Base-by-base conservation (phyloP, 495 filamentous ascomycete species). In the Tuber indicum region DNA sequence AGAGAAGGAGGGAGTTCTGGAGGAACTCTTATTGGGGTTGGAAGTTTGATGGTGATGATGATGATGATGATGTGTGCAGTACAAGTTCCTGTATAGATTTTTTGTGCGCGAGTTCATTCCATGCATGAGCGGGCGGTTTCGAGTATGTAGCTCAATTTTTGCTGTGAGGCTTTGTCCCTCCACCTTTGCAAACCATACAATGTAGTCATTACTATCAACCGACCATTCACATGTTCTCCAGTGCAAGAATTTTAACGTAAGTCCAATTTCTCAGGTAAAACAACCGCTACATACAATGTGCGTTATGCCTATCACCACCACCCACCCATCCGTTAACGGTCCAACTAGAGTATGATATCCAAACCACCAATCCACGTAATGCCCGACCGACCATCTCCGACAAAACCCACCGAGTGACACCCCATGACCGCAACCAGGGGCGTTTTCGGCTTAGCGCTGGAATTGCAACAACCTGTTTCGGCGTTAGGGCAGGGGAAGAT, bases 1-100 rank as follows among this genome's bases (percentile, higher is more conserved):
- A n/a, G 75, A 69, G 42, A 77, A 77, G 43, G 52, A 62, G 43
- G 75, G 73, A 3, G 72, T 72, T 21, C 69, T 75, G 14, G 74
- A 81, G 44, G 47, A 43, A 45, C 72, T 83, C 49, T 69, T 75
- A 74, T 74, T 49, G 16, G 75, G 42, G 8, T 46, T 80, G 58
- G 71, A 74, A 70, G 80, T 80, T 73, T 81, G 66, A 82, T 12
- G 26, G 1, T 72, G 47, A 52, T n/a, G 52, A 69, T 12, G 26
- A 8, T 72, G 47, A 52, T n/a, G 52, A 69, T 21, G 36, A 36
- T 76, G n/a, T 42, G 44, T 72, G 2, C 32, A 19, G 58, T 19
- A 32, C 58, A 8, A 26, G 26, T 36, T 36, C 26, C 58, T 32
- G 58, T 36, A 66, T 66, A 36, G 58, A 66, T 66, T 7, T 17